Evolutionary conservation across 2,329 filamentous ascomycete species (phyloP).

Genomic region (Diplodia mutila): DNA sequence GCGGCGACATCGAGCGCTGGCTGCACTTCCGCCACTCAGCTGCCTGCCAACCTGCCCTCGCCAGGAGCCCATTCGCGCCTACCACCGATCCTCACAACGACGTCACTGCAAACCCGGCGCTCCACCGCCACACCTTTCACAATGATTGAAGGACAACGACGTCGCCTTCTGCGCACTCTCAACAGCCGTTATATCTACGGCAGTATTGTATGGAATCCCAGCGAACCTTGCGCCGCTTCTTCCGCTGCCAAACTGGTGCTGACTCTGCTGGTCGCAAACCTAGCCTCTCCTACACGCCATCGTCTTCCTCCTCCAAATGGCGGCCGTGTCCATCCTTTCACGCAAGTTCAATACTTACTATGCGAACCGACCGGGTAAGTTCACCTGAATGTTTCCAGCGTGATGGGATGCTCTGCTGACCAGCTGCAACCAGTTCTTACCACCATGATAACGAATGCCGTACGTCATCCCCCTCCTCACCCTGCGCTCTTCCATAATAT

Average conservation of each 20-base stretch:
- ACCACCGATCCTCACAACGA: conserved; percentile 20
- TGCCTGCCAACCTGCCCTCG: background rate
- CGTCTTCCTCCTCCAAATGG: conserved; percentile 87
- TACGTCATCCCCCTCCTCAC: conserved; percentile 48
- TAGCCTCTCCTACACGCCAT: conserved; percentile 87
- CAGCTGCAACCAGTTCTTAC: conserved; percentile 70
- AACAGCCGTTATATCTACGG: conserved; percentile 76
- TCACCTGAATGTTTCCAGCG: background rate
- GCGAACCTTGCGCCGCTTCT: conserved; percentile 24
- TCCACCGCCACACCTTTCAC: conserved; percentile 29
- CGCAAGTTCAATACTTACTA: conserved; percentile 94
- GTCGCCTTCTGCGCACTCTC: conserved; percentile 66
- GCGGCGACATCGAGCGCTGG: background rate
- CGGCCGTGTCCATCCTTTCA: conserved; percentile 77
- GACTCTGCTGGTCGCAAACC: conserved; percentile 24
- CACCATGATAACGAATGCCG: conserved; percentile 98
- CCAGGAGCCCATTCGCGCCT: conserved; percentile 25
- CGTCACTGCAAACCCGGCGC: conserved; percentile 26
- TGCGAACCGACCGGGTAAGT: conserved; percentile 78
- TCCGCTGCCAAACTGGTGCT: conserved; percentile 3
- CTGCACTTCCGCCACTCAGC: conserved; percentile 7
- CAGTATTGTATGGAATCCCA: conserved; percentile 59
- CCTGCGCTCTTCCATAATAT: background rate
- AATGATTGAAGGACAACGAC: conserved; percentile 49
- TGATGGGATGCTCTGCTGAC: conserved; percentile 5